Evolutionary conservation across 2,329 filamentous ascomycete genomes (phyloP).

Genomic region (Colletotrichum ledebouriae): DNA sequence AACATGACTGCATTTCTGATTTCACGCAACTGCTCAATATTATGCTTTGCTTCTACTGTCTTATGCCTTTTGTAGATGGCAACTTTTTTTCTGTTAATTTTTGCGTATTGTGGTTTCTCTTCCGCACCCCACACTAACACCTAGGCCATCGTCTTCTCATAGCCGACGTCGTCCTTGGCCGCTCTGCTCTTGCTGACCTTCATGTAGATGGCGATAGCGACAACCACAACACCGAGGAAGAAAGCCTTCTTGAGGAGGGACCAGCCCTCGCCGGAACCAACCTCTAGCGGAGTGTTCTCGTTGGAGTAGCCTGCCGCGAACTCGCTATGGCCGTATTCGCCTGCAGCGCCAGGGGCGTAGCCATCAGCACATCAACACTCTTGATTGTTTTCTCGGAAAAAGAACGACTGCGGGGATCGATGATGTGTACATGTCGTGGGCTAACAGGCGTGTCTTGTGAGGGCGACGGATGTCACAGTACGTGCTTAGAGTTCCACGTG

Average conservation of each 20-base stretch:
- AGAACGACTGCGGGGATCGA: slow-evolving; percentile 23
- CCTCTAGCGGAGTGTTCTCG: slow-evolving; percentile 49
- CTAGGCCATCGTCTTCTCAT: slow-evolving; percentile 61
- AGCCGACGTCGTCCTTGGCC: slow-evolving; percentile 50
- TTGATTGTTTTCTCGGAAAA: slow-evolving; percentile 28
- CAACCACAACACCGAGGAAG: slow-evolving; percentile 63
- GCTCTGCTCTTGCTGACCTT: slow-evolving; percentile 53
- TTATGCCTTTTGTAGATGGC: slow-evolving; percentile 1
- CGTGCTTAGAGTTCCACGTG: slow-evolving; percentile 84
- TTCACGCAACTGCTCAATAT: not conserved
- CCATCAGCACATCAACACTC: slow-evolving; percentile 53
- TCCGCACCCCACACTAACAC: slow-evolving; percentile 20
- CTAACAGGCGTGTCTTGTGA: slow-evolving; percentile 22
- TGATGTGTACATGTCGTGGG: slow-evolving; percentile 20
- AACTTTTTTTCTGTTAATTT: slow-evolving; percentile 17
- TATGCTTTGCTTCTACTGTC: not conserved
- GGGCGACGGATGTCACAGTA: slow-evolving; percentile 41
- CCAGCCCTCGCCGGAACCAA: slow-evolving; percentile 53
- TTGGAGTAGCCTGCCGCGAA: slow-evolving; percentile 54
- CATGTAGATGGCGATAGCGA: slow-evolving; percentile 60
- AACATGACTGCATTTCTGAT: not conserved
- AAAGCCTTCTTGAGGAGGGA: slow-evolving; percentile 64
- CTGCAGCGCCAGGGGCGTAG: slow-evolving; percentile 49
- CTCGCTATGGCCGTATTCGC: slow-evolving; percentile 53
- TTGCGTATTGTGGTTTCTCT: slow-evolving; percentile 15